Evolutionary conservation across 2,329 filamentous ascomycete species (phyloP), one percentile per base, ranked within the genome.

Genomic region (Lojkania enalia): DNA sequence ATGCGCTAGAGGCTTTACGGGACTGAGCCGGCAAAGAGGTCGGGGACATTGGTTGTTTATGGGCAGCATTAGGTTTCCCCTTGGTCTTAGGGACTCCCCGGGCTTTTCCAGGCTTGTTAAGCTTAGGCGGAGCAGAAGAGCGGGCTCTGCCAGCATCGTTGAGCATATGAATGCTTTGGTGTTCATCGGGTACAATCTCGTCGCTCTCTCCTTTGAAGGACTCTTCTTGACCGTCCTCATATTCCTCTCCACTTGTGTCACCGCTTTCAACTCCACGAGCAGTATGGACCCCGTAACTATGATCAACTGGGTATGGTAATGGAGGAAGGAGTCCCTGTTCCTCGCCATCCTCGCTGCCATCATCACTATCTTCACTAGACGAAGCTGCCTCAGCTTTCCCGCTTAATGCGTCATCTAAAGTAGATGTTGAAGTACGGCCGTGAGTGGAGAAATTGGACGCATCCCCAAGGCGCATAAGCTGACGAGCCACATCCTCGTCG

Each of bases 401-500:
- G 67, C 92, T 96, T 53, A 96, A 88, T 1, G 89, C 91, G 70
- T 97, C 92, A 62, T 97, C 92, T 44, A 94, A 77, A 4, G 92
- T 96, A 1, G 92, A 96, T 5, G 90, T 90, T 6, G 92, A 96
- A 2, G 90, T 95, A 56, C 92, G 87, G 42, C 90, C 91, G 61
- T 96, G 89, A 1, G 62, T 65, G 5, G 90, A 95, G 63, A 95
- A 87, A 67, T 95, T 95, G 44, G 90, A 94, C 58, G 91, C 89
- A 67, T 96, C 91, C 35, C 94, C 91, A 42, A 99, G 81, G 58
- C 92, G 87, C 85, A 99, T 97, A 62, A 99, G 78, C 73, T 97
- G 94, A 66, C 96, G 86, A 45, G 94, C 94, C 51, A 97, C 94
- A 71, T 99, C 94, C 71, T 99, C 94, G 67, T 99, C 94, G 12